Base-by-base conservation (phyloP, 768 basidiomycete species). In the Boletus reticulatus region DNA sequence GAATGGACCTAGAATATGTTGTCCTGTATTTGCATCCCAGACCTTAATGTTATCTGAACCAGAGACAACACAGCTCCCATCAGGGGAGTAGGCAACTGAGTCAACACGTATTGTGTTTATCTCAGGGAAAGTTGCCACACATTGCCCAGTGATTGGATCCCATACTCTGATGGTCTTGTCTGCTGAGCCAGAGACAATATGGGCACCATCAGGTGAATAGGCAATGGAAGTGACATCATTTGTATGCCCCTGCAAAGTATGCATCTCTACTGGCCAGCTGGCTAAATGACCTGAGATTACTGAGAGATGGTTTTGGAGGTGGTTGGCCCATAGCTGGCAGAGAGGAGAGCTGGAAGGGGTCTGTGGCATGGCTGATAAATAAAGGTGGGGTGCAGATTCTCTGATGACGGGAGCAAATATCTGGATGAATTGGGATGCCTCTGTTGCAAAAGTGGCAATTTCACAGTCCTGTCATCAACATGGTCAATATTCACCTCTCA, bases 301-400 rank as follows among this genome's bases (percentile, higher is more conserved):
- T 39, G 29, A 53, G 31, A 60, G 45, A 64, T 57, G 36, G 14
- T 53, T 50, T 42, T 63, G 24, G 17, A 58, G 57, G 61, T 63
- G 61, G 52, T 32, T 39, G 17, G 9, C 68, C 70, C 34, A 71
- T 58, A 43, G 60, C 53, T 37, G 58, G 42, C 36, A 66, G 3
- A 76, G 56, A 10, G 51, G 38, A 27, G 68, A 71, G 29, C 59
- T 55, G 2, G 38, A 53, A 3, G 76, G 73, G 12, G 65, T 56
- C 38, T 73, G 73, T 10, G 74, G 67, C 36, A 77, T 57, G 19
- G 72, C 76, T 31, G 76, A 76, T 6, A 77, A 16, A 54, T 77
- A 77, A 9, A 77, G 68, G 41, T 77, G 75, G 9, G 74, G 70
- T 17, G 68, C 64, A 44, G 73, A 73, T 27, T 60, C 57, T 39